Evolutionary conservation across 2,329 filamentous ascomycete genomes (phyloP), one percentile per base, ranked within the genome.

Genomic region (Diaporthe helianthi): DNA sequence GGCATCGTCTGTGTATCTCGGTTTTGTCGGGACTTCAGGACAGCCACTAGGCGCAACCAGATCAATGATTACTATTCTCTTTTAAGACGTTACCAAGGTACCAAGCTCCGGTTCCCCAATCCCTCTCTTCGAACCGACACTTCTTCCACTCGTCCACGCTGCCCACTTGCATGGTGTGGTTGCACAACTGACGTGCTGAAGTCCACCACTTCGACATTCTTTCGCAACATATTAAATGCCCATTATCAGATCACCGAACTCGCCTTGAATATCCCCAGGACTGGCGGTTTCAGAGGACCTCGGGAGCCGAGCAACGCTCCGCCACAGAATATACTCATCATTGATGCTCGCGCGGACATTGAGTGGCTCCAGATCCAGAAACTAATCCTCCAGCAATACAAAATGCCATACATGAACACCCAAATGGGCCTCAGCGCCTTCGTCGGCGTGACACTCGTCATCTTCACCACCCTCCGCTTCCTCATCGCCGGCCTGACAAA

Each of bases 401-500:
- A 15, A 12, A 63, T 63, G 44, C 5, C 44, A 7, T 36, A 63
- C 29, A 24, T 46, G 6, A 19, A 63, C 1, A 13, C n/a, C 22
- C 58, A 63, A 24, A 63, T 63, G 29, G 24, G 58, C 29, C n/a
- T 63, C 0, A 22, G 29, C 31, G 22, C 52, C 52, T 7, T 67
- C n/a, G 15, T 41, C 41, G n/a, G 52, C 15, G 7, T 36, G 8
- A 26, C 29, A 9, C 26, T 67, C 10, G 8, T 41, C n/a, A 5
- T 55, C 52, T 47, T 49, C 52, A 29, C 64, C 29, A 6, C 15
- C 13, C 1, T 29, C 22, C 64, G 64, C 52, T 49, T 55, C 41
- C n/a, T 58, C 29, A 4, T 22, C 64, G 52, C 64, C 22, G 66
- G 55, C 24, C 38, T 68, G 19, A 68, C 46, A 6, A 68, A 68